Percentiles rank a stretch among this genome's conserved stretches.
phyloP scores from a whole-genome alignment of 768 basidiomycete species.

The Antrodiella citrinella region DNA sequence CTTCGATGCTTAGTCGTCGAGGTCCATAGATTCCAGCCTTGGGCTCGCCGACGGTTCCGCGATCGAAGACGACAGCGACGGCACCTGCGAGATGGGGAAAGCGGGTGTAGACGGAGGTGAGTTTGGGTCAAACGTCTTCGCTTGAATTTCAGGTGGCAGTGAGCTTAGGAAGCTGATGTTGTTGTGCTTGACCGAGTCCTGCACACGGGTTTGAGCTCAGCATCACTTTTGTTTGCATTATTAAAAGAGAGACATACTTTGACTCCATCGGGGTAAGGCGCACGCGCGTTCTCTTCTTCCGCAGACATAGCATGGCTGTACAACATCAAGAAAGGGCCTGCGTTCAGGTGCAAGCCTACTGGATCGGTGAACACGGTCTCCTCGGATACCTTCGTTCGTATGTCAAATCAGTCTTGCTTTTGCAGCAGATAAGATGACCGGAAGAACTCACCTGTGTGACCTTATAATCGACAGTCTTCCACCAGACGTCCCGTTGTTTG shows the following conservation, averaged over 20 bases:
- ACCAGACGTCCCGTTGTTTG: conserved; percentile 62
- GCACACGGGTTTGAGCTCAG: conserved; percentile 1
- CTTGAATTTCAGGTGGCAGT: conserved; percentile 23
- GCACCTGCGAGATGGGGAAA: background rate
- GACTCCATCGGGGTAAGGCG: conserved; percentile 23
- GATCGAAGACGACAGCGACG: background rate
- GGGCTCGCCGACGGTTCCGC: background rate
- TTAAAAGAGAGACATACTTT: conserved; percentile 16
- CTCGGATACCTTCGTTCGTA: conserved; percentile 65
- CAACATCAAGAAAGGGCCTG: conserved; percentile 73
- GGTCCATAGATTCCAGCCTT: background rate
- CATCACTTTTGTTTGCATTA: background rate
- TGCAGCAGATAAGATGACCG: too few species aligned
- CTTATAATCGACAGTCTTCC: conserved; percentile 68
- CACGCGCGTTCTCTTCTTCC: conserved; percentile 14
- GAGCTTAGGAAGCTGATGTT: conserved; percentile 29
- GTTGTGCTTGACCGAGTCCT: conserved; percentile 30
- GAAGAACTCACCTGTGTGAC: conserved; percentile 48
- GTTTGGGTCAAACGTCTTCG: conserved; percentile 14
- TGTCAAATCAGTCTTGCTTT: background rate
- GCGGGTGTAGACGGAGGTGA: conserved; percentile 14
- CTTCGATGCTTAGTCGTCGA: too few species aligned
- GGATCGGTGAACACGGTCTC: conserved; percentile 61
- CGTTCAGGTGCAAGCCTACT: conserved; percentile 63
- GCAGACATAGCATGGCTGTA: conserved; percentile 39